Evolutionary conservation across 495 filamentous ascomycete genomes (phyloP).

Genomic region (Letharia columbiana): DNA sequence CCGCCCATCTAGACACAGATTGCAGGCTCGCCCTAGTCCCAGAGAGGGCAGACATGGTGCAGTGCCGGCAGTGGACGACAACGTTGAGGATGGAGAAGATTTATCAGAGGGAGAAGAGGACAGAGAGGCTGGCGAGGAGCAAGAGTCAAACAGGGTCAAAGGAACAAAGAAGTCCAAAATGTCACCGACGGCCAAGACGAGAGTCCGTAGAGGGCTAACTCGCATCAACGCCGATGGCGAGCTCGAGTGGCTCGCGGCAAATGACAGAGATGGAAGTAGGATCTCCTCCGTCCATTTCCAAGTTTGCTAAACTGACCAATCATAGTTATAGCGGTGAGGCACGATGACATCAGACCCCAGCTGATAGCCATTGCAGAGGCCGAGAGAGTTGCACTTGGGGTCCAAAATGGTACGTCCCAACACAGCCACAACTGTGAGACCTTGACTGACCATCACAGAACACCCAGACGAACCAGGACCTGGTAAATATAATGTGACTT

Average conservation of each 20-base stretch:
- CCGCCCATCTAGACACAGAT: background rate
- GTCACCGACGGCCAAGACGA: background rate
- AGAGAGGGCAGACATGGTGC: background rate
- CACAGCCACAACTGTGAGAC: background rate
- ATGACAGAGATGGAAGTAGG: background rate
- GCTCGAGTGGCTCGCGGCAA: background rate
- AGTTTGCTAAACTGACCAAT: background rate
- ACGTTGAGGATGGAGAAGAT: background rate
- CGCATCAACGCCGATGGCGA: background rate
- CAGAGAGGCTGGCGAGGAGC: background rate
- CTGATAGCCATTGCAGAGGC: constrained; percentile 1
- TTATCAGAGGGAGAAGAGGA: background rate
- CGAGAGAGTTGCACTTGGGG: background rate
- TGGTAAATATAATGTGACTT: background rate
- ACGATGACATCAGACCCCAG: background rate
- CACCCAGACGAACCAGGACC: background rate
- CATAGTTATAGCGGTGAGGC: background rate
- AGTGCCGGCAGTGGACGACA: background rate
- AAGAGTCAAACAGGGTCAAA: background rate
- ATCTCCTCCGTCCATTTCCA: background rate
- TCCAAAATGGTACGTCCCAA: background rate
- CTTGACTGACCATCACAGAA: background rate
- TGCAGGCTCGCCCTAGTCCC: background rate
- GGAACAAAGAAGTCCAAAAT: background rate
- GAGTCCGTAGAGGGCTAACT: background rate